phyloP scores from a whole-genome alignment of 768 basidiomycete genomes.

The Pluteus cervinus region DNA sequence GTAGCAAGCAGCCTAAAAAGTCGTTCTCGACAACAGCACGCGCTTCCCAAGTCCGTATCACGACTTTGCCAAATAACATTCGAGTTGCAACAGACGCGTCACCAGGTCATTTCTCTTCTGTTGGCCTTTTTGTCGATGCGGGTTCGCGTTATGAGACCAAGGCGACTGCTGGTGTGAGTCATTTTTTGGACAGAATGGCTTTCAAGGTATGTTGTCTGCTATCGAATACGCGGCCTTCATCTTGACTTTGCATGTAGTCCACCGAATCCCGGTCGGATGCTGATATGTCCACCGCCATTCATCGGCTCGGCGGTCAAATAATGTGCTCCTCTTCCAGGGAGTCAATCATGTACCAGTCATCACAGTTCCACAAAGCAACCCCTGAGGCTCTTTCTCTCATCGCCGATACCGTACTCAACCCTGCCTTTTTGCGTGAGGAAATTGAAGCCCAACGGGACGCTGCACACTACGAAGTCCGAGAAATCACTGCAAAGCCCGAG shows the following conservation, averaged over 20 bases:
- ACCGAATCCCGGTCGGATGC: conserved; percentile 66
- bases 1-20: too few relatives aligned
- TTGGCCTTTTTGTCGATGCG: conserved; percentile 91
- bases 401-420: conserved; percentile 82
- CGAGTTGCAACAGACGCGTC: conserved; percentile 87
- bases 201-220: conserved; percentile 69
- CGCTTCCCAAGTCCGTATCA: conserved; percentile 48
- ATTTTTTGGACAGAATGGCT: conserved; percentile 93
- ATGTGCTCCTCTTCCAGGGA: conserved; percentile 88
- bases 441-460: conserved; percentile 80
- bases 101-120: conserved; percentile 90
- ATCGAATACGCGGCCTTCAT: not conserved
- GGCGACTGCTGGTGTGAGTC: conserved; percentile 72
- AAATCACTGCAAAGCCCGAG: conserved; percentile 85
- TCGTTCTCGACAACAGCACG: conserved; percentile 14
- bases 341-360: conserved; percentile 97
- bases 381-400: conserved; percentile 82
- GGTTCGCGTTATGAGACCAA: conserved; percentile 85
- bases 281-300: conserved; percentile 77
- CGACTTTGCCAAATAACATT: conserved; percentile 87
- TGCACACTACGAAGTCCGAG: conserved; percentile 85
- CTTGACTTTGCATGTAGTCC: conserved; percentile 40
- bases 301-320: conserved; percentile 86
- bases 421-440: conserved; percentile 72
- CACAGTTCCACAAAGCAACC: conserved; percentile 81